Base-by-base conservation (phyloP, 352 stramenopile genomes). In the Globisporangium emineosum region DNA sequence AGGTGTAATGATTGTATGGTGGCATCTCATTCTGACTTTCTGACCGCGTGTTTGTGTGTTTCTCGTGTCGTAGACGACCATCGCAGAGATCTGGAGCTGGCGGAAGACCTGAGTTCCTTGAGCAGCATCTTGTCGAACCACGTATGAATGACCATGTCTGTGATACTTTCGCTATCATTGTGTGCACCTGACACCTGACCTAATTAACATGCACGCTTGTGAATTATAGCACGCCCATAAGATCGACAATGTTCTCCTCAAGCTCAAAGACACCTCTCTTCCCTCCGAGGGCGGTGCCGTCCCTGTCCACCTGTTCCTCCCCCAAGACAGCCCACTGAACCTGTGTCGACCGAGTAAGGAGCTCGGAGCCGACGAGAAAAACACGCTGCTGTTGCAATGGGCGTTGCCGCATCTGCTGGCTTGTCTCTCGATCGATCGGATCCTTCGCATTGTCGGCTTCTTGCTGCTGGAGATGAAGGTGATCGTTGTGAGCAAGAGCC, bases 391-490 rank as follows among this genome's bases (percentile, higher is more conserved):
- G 42, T 57, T 86, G 3, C 76, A 86, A 43, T 86, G 78, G 76
- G 60, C 76, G n/a, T 57, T 86, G 5, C 72, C 75, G 12, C 70
- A 66, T 3, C 49, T 86, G 17, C 58, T 86, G 1, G 56, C 60
- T 13, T 62, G 42, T 10, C 54, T 84, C 25, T 71, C 76, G 49
- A 75, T 84, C 33, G 71, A 84, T 42, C 61, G 67, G 3, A 59
- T 81, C 7, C 68, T 86, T 19, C 71, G 76, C n/a, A 72, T 84
- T 50, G 33, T 84, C 35, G 71, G 68, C 17, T 56, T 81, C 9
- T 51, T 86, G 35, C 60, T 86, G 23, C 49, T 78, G 13, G 78
- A 86, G 60, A 79, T 83, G 70, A 86, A 86, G 40, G 64, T 86
- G 15, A 74, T 86, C 43, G 49, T 86, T 17, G 71, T 84, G 49